phyloP scores from a whole-genome alignment of 768 basidiomycete species.

The Sporobolomyces phaffii region DNA sequence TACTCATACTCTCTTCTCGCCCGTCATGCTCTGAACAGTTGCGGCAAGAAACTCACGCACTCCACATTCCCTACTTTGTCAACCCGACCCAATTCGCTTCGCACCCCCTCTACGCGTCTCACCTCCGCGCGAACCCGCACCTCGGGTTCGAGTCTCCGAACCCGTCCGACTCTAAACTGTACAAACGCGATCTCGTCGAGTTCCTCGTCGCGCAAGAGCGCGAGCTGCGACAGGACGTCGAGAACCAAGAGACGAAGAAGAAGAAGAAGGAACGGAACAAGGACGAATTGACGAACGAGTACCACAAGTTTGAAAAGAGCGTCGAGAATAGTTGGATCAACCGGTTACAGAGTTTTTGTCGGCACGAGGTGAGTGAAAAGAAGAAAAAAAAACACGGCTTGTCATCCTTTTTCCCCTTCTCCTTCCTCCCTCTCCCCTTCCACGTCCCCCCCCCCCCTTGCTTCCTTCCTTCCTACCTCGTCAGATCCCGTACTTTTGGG shows the following conservation, averaged over 20 bases:
- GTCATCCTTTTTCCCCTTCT: too few species aligned
- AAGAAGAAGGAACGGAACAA: background rate
- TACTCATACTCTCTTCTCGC: background rate
- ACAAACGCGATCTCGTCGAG: conserved; percentile 5
- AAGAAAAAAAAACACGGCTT: too few species aligned
- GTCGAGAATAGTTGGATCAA: conserved; percentile 26
- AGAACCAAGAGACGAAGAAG: too few species aligned
- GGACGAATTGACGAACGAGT: background rate
- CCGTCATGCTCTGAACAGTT: background rate
- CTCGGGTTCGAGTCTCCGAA: conserved; percentile 10
- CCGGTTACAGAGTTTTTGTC: conserved; percentile 65
- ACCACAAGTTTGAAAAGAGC: conserved; percentile 19
- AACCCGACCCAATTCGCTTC: conserved; percentile 66
- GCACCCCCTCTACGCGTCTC: conserved; percentile 59
- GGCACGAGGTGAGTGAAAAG: conserved; percentile 56
- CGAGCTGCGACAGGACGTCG: too few species aligned
- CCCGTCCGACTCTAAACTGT: background rate
- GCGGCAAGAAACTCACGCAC: conserved; percentile 50
- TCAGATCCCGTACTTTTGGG: too few species aligned
- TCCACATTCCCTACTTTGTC: conserved; percentile 76
- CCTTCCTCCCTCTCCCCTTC: background rate
- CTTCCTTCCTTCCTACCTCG: too few species aligned
- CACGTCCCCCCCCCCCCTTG: too few species aligned
- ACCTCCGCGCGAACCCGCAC: conserved; percentile 15
- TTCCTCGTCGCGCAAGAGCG: background rate